Base-by-base conservation (phyloP, 2,329 filamentous ascomycete species). In the Penicillium sp. region DNA sequence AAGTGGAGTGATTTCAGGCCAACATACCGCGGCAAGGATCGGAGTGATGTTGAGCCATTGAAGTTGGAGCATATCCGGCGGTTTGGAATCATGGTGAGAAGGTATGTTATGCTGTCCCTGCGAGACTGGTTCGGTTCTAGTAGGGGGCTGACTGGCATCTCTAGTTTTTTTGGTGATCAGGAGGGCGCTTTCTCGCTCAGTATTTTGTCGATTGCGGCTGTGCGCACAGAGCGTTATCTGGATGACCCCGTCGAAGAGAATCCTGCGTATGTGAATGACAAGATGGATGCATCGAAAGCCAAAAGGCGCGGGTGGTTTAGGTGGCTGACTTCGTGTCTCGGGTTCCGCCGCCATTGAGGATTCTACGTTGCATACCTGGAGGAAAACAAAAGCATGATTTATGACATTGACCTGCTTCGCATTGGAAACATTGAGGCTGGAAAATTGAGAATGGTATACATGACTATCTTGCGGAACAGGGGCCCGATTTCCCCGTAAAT, bases 21-120 rank as follows among this genome's bases (percentile, higher is more conserved):
- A 1, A 91, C 83, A 2, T 93, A 88, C 63, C 73, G 87, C 3
- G 87, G 87, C 0, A 78, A 75, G 54, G 73, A 81, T 45, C 75
- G 36, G 30, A 65, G 75, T 13, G 80, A 84, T 64, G 78, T 78
- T 0, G 62, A 72, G 41, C 72, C 76, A 4, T 60, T 93, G 51
- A 71, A 88, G 52, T 55, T 77, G 47, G 71, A 70, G 33, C 69
- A 71, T 29, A 71, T 93, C 26, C 84, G 78, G 65, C 73, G 84
- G 32, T 70, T 91, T 19, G 83, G 81, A 35, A 72, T 93, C 43
- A 90, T 93, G 87, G 85, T 86, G 74, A 71, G 87, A 60, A 93
- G 87, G 86, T 87, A 64, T 43, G 70, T n/a, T 48, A 3, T 27
- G 37, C 15, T 14, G 14, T 33, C 9, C 33, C 30, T 16, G n/a